These are phyloP conservation scores for Trypanosomatidae sp. DNA, from an alignment of 208 protist species.

Conservation along the genomic window DNA sequence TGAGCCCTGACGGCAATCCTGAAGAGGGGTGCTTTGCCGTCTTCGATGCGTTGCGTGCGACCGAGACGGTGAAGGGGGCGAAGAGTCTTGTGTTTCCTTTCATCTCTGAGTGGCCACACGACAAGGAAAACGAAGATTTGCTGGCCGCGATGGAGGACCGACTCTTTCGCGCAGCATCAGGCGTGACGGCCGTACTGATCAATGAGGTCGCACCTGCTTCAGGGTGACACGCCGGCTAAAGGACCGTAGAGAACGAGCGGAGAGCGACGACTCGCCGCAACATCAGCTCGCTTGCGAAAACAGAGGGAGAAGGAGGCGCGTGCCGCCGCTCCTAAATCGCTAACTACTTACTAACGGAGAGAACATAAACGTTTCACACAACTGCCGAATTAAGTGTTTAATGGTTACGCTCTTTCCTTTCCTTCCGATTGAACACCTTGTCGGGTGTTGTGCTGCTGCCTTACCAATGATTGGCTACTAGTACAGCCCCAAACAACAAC, in stretches of 20 bases:
- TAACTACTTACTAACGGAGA: not conserved
- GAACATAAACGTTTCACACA: not conserved
- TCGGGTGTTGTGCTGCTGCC: not conserved
- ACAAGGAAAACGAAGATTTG: slow-evolving; percentile 46
- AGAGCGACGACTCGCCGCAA: not conserved
- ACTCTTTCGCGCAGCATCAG: slow-evolving; percentile 90
- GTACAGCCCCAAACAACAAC: not conserved
- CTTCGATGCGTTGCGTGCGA: slow-evolving; percentile 86
- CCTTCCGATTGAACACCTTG: not conserved
- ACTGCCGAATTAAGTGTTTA: not conserved
- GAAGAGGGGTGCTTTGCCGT: slow-evolving; percentile 74
- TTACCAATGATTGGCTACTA: not conserved
- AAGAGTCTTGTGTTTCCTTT: slow-evolving; percentile 79
- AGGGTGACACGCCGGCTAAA: not conserved
- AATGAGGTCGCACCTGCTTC: slow-evolving; percentile 14
- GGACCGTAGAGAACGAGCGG: not conserved
- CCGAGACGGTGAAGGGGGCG: slow-evolving; percentile 65
- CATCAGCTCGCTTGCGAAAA: not conserved
- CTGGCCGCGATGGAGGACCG: slow-evolving; percentile 87
- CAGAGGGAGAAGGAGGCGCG: not conserved
- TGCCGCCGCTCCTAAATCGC: not conserved
- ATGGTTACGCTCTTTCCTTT: not conserved
- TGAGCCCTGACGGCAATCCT: slow-evolving; percentile 54
- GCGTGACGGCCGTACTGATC: slow-evolving; percentile 47
- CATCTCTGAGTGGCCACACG: slow-evolving; percentile 75